Base-by-base conservation (phyloP, 176 grass and related monocot genomes). In the Raddia distichophylla region DNA sequence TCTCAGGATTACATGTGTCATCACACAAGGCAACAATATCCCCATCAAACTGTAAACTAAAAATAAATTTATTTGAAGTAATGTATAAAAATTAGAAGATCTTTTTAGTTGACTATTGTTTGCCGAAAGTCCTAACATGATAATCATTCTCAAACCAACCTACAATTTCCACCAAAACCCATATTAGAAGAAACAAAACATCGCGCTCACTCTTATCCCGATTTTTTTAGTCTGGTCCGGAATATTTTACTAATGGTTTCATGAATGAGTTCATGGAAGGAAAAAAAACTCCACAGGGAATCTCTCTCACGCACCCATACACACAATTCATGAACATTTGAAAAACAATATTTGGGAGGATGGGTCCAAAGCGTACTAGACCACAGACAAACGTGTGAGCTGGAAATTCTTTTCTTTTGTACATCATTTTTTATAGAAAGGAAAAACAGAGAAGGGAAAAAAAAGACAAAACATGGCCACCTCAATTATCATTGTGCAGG, bases 401-500 rank as follows among this genome's bases (percentile, higher is more conserved):
- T 86, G 59, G 65, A 72, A 8, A 5, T 22, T 12, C 15, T 60
- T 65, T 62, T 17, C 35, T 52, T 0, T 63, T 8, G 37, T 72
- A 58, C 10, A 43, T 6, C 32, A 9, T 76, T 64, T 71, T 71
- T 35, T 55, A 37, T 48, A 11, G 7, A 34, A 63, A 48, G 19
- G 55, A 40, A 68, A 80, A 52, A 62, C 3, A 16, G 42, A 42
- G 8, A 33, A 22, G 34, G 15, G 27, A 1, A 54, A 80, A 74
- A 52, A 7, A 46, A 43, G 76, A 81, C 64, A 89, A 77, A 77
- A 60, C 72, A 45, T 85, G 58, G n/a, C 32, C 66, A 81, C 71
- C 72, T 81, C 87, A 72, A 82, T 85, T 85, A 81, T 76, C 83
- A 57, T 69, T 76, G 32, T 50, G 50, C 77, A 77, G 72, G 22